Base-by-base conservation (phyloP, 257 asterid species). In the Voacanga thouarsii region DNA sequence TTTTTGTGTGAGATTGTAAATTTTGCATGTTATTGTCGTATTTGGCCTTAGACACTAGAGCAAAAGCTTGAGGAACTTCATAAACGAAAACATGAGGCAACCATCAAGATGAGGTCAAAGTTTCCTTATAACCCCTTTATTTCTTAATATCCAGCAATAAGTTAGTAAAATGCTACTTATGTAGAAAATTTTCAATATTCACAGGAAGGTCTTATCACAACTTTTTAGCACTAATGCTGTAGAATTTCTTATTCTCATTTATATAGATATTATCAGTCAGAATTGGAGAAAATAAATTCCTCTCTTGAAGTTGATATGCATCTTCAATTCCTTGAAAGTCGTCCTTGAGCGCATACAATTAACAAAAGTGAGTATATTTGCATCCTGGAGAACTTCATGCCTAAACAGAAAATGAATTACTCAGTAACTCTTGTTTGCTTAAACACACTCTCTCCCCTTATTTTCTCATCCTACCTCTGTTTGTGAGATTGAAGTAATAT, bases 91-190 rank as follows among this genome's bases (percentile, higher is more conserved):
- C 79, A 84, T 0, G 92, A 83, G 80, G 77, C 90, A 3, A 82
- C 60, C 8, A 87, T 86, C 23, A 90, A 90, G 76, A 53, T 89
- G 90, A 89, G 94, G 97, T 88, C 8, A 75, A 37, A 49, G 59
- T 44, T 71, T 66, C 15, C 75, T 49, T 45, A 6, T 49, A 28
- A 14, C 23, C 41, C 5, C 33, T 51, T 51, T 12, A 4, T 44
- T 47, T 43, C 1, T 24, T 49, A 44, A 71, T 11, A 11, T 26
- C 7, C 9, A 0, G 4, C 19, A 15, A 28, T 53, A 66, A 53
- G 16, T 15, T 65, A 16, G 5, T 26, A 12, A 49, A 50, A 21
- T 19, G 44, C 43, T 47, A 14, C 59, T 50, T 33, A 18, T 16
- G 50, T 28, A 14, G 47, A 39, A n/a, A n/a, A n/a, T n/a, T n/a